Conservation (phyloP, 345 rosid genomes). For the Geranium brycei region DNA sequence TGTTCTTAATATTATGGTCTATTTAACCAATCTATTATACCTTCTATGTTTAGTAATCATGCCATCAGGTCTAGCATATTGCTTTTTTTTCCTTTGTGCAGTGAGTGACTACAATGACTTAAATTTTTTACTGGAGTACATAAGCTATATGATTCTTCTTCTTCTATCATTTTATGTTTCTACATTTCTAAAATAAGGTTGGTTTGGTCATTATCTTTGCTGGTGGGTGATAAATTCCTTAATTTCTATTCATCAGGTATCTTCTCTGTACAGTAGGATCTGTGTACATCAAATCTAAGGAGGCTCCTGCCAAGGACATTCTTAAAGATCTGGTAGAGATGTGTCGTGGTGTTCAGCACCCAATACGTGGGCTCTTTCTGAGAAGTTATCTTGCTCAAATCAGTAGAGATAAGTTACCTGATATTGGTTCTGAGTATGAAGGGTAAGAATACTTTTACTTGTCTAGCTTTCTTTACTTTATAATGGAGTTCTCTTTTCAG, state of each 20-base stretch:
- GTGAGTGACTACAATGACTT: too few species aligned
- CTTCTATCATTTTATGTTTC: too few species aligned
- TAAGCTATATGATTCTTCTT: too few species aligned
- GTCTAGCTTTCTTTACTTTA: conserved; percentile 4
- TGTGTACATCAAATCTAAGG: conserved; percentile 74
- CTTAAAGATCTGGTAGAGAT: conserved; percentile 84
- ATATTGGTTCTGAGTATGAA: conserved; percentile 67
- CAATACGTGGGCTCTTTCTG: conserved; percentile 72
- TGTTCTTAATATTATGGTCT: too few species aligned
- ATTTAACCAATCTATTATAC: too few species aligned
- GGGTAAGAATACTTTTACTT: conserved; percentile 35
- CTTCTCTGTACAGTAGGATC: conserved; percentile 86
- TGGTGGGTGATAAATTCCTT: conserved; percentile 6
- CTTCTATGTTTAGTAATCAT: too few species aligned
- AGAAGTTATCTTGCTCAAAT: conserved; percentile 90
- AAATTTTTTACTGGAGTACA: too few species aligned
- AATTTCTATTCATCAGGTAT: conserved; percentile 39
- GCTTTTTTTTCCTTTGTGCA: too few species aligned
- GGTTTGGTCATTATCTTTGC: neutral
- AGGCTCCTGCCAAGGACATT: conserved; percentile 71
- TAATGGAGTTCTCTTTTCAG: too few species aligned
- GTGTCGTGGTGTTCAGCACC: conserved; percentile 90
- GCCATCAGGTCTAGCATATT: too few species aligned
- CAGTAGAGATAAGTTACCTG: conserved; percentile 77
- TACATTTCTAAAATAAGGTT: too few species aligned